Evolutionary conservation across 1,284 basidiomycete species (phyloP).

Genomic region (Flammula alnicola): DNA sequence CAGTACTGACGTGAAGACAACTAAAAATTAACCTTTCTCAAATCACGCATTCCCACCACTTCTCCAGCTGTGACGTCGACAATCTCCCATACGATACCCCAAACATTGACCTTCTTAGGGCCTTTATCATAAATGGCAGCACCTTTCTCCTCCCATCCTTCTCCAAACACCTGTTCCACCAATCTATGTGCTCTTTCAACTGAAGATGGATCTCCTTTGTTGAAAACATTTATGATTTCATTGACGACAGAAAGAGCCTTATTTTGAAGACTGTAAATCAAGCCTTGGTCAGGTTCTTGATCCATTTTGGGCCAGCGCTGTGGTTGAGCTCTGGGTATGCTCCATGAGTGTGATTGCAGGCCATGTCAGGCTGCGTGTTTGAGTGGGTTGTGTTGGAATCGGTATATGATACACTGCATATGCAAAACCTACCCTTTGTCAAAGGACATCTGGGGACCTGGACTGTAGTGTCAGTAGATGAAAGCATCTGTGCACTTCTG

Average conservation of each 20-base stretch:
- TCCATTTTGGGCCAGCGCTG: conserved; percentile 77
- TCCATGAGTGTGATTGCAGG: conserved; percentile 18
- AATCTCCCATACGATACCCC: no score
- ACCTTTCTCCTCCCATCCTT: conserved; percentile 79
- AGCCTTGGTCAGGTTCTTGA: conserved; percentile 71
- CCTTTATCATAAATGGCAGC: conserved; percentile 74
- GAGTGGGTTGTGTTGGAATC: background rate
- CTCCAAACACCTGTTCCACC: conserved; percentile 84
- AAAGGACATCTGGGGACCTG: no score
- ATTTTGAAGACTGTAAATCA: conserved; percentile 66
- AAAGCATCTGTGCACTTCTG: no score
- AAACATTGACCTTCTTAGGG: conserved; percentile 54
- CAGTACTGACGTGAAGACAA: no score
- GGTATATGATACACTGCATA: background rate
- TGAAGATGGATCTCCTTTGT: conserved; percentile 62
- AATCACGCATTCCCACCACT: no score
- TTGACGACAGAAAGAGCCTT: conserved; percentile 85
- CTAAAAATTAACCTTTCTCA: no score
- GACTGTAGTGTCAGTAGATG: no score
- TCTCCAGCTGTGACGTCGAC: no score
- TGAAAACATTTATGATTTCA: conserved; percentile 90
- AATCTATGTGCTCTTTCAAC: conserved; percentile 70
- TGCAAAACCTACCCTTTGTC: no score
- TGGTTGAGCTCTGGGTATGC: conserved; percentile 70
- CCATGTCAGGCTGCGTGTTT: no score